phyloP scores from a whole-genome alignment of 2,329 filamentous ascomycete genomes.

The Diaporthe velutina region DNA sequence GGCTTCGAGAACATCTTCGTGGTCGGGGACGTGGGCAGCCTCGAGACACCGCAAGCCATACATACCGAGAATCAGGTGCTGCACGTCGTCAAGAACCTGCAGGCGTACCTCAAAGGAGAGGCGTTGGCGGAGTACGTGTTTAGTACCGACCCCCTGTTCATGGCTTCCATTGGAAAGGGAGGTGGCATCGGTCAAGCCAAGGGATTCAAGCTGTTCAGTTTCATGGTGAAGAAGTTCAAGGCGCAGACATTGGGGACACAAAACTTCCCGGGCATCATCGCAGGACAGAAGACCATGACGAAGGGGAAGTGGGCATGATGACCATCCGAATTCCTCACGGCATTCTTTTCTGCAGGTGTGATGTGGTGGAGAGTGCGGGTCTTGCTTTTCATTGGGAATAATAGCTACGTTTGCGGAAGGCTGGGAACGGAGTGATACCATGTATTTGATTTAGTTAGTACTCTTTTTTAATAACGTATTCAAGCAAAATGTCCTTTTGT shows the following conservation, averaged over 20 bases:
- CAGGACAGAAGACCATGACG: slow-evolving; percentile 39
- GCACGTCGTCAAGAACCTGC: slow-evolving; percentile 43
- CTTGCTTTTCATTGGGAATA: not conserved
- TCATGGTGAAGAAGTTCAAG: slow-evolving; percentile 45
- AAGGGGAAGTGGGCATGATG: slow-evolving; percentile 40
- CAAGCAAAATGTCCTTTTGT: too few species aligned
- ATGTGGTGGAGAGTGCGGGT: not conserved
- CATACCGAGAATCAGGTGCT: slow-evolving; percentile 44
- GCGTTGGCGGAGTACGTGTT: slow-evolving; percentile 40
- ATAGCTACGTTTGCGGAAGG: not conserved
- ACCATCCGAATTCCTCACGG: not conserved
- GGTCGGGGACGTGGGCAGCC: slow-evolving; percentile 47
- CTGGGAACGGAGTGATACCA: slow-evolving; percentile 1
- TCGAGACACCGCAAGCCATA: slow-evolving; percentile 43
- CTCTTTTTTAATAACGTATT: not conserved
- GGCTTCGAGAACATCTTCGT: slow-evolving; percentile 48
- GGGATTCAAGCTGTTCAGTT: slow-evolving; percentile 41
- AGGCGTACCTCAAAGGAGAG: slow-evolving; percentile 41
- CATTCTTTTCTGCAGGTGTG: not conserved
- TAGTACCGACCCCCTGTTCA: slow-evolving; percentile 40
- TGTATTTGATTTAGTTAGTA: not conserved
- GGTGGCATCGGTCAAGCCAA: slow-evolving; percentile 47
- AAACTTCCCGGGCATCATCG: slow-evolving; percentile 37
- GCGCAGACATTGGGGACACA: slow-evolving; percentile 43
- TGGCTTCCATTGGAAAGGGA: slow-evolving; percentile 43